phyloP scores from a whole-genome alignment of 1,284 basidiomycete species.

The Phylloboletellus chloephorus region DNA sequence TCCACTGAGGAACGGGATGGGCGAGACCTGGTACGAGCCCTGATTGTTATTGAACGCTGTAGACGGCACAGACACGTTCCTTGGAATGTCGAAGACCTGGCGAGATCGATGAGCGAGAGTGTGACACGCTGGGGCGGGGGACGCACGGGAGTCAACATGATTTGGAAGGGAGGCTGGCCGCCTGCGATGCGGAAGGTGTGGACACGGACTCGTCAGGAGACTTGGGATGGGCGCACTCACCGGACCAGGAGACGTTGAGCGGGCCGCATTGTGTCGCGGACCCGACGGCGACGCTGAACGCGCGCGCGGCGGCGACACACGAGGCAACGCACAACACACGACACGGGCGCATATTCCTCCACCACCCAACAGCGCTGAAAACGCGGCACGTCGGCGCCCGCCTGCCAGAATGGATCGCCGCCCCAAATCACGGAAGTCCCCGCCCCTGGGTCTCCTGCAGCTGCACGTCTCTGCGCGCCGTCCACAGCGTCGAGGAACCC shows the following conservation, averaged over 20 bases:
- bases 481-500: constrained; percentile 30
- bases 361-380: too few species aligned
- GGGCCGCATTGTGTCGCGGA: constrained; percentile 54
- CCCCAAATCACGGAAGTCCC: constrained; percentile 22
- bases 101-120: constrained; percentile 13
- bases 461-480: constrained; percentile 12
- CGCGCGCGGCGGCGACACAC: constrained; percentile 27
- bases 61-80: constrained; percentile 53
- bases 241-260: constrained; percentile 57
- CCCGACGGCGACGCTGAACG: constrained; percentile 51
- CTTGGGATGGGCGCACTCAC: constrained; percentile 34
- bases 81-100: constrained; percentile 34
- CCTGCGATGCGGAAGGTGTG: constrained; percentile 37
- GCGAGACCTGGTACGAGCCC: constrained; percentile 47
- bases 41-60: constrained; percentile 48
- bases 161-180: constrained; percentile 55
- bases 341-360: too few species aligned
- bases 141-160: constrained; percentile 57
- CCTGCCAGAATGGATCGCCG: constrained; percentile 25
- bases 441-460: constrained; percentile 10
- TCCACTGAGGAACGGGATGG: constrained; percentile 39
- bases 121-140: background rate
- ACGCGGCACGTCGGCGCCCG: too few species aligned
- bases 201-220: constrained; percentile 2
- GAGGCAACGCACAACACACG: constrained; percentile 19